A percentile compares a stretch with the other conserved stretches of the same genome.
phyloP scores from a whole-genome alignment of 208 protist species.

The Leishmania major region DNA sequence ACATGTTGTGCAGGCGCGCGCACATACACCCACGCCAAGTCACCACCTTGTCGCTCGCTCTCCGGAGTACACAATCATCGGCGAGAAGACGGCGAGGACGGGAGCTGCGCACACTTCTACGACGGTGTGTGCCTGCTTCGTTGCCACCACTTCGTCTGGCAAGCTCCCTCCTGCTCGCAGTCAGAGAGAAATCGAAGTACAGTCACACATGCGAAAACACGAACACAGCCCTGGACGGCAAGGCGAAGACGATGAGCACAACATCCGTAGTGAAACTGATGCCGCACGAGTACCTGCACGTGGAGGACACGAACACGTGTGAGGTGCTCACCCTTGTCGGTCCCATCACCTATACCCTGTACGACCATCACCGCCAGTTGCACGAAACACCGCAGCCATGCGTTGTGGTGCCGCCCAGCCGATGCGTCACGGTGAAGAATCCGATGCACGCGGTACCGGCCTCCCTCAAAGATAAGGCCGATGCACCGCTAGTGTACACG shows the following conservation, averaged over 20 bases:
- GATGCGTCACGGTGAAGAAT: constrained; percentile 91
- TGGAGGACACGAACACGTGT: constrained; percentile 85
- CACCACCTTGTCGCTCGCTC: neutral
- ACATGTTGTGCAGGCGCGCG: neutral
- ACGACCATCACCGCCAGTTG: constrained; percentile 66
- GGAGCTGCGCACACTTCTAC: neutral
- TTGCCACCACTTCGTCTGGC: neutral
- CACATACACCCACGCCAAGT: neutral
- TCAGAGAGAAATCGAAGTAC: neutral
- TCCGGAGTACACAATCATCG: neutral
- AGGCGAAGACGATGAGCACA: constrained; percentile 8
- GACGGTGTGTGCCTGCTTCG: neutral
- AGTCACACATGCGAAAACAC: neutral
- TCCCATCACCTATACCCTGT: constrained; percentile 82
- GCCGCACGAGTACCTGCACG: constrained; percentile 83
- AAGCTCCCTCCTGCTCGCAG: neutral
- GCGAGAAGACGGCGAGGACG: neutral
- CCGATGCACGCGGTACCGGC: constrained; percentile 24
- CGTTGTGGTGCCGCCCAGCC: constrained; percentile 80
- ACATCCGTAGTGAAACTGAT: constrained; percentile 54
- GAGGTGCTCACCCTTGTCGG: constrained; percentile 83
- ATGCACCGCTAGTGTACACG: neutral
- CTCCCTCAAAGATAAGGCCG: constrained; percentile 9
- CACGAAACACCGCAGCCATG: constrained; percentile 40
- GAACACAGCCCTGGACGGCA: neutral